Evolutionary conservation across 306 rosid genomes (phyloP).

Genomic region (Acacia crassicarpa): DNA sequence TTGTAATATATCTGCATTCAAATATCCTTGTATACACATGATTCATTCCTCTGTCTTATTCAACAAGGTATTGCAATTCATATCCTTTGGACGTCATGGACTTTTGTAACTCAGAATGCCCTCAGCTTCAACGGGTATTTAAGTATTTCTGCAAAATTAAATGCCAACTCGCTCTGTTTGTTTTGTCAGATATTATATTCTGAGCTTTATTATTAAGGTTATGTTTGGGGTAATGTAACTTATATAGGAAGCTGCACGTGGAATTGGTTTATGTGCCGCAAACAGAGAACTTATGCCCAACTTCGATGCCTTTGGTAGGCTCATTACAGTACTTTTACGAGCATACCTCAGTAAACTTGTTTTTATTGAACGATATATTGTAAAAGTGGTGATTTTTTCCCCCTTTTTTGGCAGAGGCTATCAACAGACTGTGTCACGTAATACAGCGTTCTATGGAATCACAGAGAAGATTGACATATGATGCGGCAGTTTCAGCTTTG

Average conservation of each 20-base stretch:
- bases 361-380: neutral
- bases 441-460: neutral
- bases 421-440: neutral
- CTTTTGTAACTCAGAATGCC: neutral
- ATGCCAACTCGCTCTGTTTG: neutral
- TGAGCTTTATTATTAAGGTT: neutral
- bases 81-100: slow-evolving; percentile 8
- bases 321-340: neutral
- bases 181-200: neutral
- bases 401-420: slow-evolving; percentile 27
- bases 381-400: neutral
- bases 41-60: neutral
- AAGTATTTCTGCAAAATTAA: slow-evolving; percentile 3
- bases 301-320: slow-evolving; percentile 24
- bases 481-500: slow-evolving; percentile 35
- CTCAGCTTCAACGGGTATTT: slow-evolving; percentile 22
- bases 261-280: slow-evolving; percentile 33
- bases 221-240: neutral
- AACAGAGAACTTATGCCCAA: neutral
- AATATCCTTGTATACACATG: neutral
- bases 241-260: slow-evolving; percentile 33
- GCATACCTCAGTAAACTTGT: neutral
- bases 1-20: neutral
- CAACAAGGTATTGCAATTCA: slow-evolving; percentile 17
- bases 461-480: neutral